Evolutionary conservation across 805 yeast species (phyloP).

Genomic region (Brettanomyces custersianus): DNA sequence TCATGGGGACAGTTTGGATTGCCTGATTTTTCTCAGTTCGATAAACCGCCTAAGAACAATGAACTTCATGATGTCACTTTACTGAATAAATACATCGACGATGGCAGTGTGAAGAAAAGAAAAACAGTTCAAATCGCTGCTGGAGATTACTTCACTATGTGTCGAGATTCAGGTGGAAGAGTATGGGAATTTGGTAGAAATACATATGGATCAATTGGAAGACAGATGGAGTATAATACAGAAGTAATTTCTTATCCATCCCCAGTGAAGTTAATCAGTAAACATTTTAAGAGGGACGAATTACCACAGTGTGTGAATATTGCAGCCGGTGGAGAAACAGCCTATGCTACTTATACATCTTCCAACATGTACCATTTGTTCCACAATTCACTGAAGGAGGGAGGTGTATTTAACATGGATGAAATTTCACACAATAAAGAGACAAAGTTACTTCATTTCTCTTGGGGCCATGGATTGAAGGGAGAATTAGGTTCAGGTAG

Average conservation of each 20-base stretch:
- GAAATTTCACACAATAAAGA: slow-evolving; percentile 15
- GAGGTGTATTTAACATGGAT: slow-evolving; percentile 7
- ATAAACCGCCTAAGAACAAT: slow-evolving; percentile 40
- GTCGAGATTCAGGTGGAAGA: slow-evolving; percentile 54
- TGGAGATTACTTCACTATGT: slow-evolving; percentile 69
- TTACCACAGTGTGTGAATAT: slow-evolving; percentile 43
- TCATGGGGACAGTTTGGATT: slow-evolving; percentile 78
- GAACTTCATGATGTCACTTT: slow-evolving; percentile 46
- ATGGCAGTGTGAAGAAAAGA: slow-evolving; percentile 27
- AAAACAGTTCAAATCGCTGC: slow-evolving; percentile 52
- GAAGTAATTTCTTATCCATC: slow-evolving; percentile 68
- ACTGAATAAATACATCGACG: slow-evolving; percentile 37
- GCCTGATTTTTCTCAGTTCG: slow-evolving; percentile 62
- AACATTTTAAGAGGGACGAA: slow-evolving; percentile 31
- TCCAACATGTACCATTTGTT: slow-evolving; percentile 28
- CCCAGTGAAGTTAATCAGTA: slow-evolving; percentile 30
- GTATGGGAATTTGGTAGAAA: slow-evolving; percentile 87
- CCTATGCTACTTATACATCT: slow-evolving; percentile 37
- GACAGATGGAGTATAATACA: slow-evolving; percentile 53
- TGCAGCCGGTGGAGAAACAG: slow-evolving; percentile 64
- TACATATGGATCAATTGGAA: slow-evolving; percentile 76
- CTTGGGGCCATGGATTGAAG: slow-evolving; percentile 77
- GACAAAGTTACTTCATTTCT: slow-evolving; percentile 32
- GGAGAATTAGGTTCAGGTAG: slow-evolving; percentile 84
- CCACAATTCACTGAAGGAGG: slow-evolving; percentile 20